Conservation (phyloP, 352 stramenopile species). For the Globisporangium carolinianum region DNA sequence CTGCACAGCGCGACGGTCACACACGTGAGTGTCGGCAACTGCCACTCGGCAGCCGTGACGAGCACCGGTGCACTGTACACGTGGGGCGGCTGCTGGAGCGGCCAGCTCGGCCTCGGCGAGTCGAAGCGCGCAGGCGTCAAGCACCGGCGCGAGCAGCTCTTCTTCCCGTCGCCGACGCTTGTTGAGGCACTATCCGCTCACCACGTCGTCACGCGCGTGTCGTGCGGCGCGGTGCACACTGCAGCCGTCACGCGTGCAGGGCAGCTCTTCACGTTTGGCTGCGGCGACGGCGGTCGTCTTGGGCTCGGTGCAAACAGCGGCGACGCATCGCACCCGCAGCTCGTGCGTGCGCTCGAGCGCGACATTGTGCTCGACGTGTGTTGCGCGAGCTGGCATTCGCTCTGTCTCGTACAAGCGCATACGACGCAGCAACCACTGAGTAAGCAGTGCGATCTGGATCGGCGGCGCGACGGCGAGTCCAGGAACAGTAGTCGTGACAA, state of each 20-base stretch:
- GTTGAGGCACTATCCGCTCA: constrained; percentile 34
- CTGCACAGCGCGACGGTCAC: constrained; percentile 13
- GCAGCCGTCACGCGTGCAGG: constrained; percentile 47
- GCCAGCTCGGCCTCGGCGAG: constrained; percentile 58
- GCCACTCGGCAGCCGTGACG: constrained; percentile 46
- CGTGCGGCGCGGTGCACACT: constrained; percentile 86
- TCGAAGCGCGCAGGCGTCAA: constrained; percentile 45
- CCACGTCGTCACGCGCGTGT: constrained; percentile 67
- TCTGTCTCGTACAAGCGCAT: constrained; percentile 36
- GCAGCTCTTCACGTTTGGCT: constrained; percentile 82
- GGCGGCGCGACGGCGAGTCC: background rate
- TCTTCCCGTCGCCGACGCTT: constrained; percentile 57
- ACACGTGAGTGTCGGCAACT: constrained; percentile 53
- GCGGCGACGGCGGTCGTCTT: constrained; percentile 85
- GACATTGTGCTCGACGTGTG: constrained; percentile 53
- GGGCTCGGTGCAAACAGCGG: constrained; percentile 54
- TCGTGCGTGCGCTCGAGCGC: constrained; percentile 35
- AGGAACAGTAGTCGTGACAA: too few species aligned
- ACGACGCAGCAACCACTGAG: constrained; percentile 10
- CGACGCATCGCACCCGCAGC: constrained; percentile 38
- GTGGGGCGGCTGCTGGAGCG: constrained; percentile 67
- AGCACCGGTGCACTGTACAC: constrained; percentile 41
- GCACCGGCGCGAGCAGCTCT: constrained; percentile 39
- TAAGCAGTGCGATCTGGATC: background rate
- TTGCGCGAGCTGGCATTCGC: constrained; percentile 63